Base-by-base conservation (phyloP, 306 rosid genomes). In the Vigna radiata region DNA sequence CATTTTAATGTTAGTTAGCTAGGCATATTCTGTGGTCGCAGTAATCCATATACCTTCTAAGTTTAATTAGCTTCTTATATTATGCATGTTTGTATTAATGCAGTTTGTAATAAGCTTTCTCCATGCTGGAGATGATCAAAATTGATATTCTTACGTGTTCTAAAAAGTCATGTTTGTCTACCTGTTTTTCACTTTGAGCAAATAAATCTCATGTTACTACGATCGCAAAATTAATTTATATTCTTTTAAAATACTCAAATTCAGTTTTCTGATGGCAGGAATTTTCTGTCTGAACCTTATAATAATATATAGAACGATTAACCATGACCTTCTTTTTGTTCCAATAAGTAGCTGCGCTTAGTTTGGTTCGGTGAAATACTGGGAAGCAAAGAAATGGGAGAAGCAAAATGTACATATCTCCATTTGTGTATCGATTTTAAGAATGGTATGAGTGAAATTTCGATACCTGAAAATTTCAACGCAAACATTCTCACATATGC, bases 1-100 rank as follows among this genome's bases (percentile, higher is more conserved):
- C 72, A 21, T 58, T 61, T 70, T 44, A 47, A 14, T 61, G 37
- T 44, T 77, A 29, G 81, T 65, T 65, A 53, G 73, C 53, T 65
- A 52, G 73, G 17, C 13, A 36, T 54, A 15, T 50, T 21, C 36
- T 67, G 10, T 55, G 59, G 15, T 68, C 8, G 59, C n/a, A 56
- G 66, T 11, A 11, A 39, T 55, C 25, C 3, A 61, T 17, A 27
- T 18, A 65, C 19, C 31, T 19, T 23, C 18, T 23, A 48, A 13
- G 31, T 9, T 25, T 25, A 3, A 4, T 59, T 46, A 8, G 60
- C 31, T 59, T 68, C 50, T 77, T 68, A 36, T 68, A 36, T 25
- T 8, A 31, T 44, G 76, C 53, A 13, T 56, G 60, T 47, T 4
- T 47, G 52, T 18, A 11, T 36, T 23, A 37, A 12, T 61, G 36